Percentiles rank a stretch among this genome's conserved stretches.
phyloP scores from a whole-genome alignment of 352 stramenopile species.

The Phytophthora hibernalis region DNA sequence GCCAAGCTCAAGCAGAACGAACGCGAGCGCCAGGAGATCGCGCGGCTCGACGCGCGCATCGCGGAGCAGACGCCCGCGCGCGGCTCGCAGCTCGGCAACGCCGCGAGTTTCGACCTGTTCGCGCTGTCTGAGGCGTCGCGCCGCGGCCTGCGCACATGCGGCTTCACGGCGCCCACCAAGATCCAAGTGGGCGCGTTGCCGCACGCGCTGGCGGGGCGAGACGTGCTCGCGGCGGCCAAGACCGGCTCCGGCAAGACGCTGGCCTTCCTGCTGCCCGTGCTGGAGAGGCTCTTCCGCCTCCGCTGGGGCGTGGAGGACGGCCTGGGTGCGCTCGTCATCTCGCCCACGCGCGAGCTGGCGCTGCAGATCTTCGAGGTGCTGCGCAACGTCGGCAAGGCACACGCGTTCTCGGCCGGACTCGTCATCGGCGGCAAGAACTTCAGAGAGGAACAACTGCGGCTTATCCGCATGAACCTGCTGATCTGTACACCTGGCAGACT shows the following conservation, averaged over 20 bases:
- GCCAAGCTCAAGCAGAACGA: constrained; percentile 79
- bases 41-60: constrained; percentile 69
- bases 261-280: constrained; percentile 89
- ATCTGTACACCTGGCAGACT: constrained; percentile 97
- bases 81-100: constrained; percentile 79
- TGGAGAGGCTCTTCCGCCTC: constrained; percentile 92
- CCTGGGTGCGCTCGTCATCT: constrained; percentile 96
- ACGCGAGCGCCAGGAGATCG: constrained; percentile 75
- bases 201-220: constrained; percentile 87
- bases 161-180: constrained; percentile 87
- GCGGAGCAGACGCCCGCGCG: constrained; percentile 75
- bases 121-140: constrained; percentile 84
- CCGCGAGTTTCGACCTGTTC: constrained; percentile 85
- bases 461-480: constrained; percentile 97
- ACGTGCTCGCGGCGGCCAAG: constrained; percentile 93
- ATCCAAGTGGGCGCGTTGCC: constrained; percentile 91
- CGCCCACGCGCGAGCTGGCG: constrained; percentile 98
- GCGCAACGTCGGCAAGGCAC: constrained; percentile 94
- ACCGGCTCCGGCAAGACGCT: constrained; percentile 96
- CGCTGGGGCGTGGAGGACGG: constrained; percentile 93
- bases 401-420: constrained; percentile 96
- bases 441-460: constrained; percentile 94
- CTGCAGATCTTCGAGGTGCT: constrained; percentile 99
- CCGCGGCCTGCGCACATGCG: constrained; percentile 73
- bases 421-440: constrained; percentile 98